Percentiles rank a stretch among this genome's conserved stretches.
Evolutionary conservation across 129 eudicot genomes (phyloP).

Genomic region (Pittosporum tobira): DNA sequence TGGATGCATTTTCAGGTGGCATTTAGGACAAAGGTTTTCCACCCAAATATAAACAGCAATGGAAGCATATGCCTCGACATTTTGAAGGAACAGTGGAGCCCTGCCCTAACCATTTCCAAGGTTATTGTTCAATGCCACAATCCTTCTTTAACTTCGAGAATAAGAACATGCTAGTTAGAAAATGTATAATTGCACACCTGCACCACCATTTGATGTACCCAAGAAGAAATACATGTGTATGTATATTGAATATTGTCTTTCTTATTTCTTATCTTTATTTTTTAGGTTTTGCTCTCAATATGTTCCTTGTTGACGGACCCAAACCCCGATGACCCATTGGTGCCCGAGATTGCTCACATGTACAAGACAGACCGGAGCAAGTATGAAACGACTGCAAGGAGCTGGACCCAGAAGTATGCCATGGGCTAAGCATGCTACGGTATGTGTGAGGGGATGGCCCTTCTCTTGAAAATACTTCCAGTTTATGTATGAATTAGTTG

Average conservation of each 20-base stretch:
- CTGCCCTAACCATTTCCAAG: too few species aligned
- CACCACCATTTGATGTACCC: too few species aligned
- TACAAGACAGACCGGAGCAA: constrained; percentile 8
- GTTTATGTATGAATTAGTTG: neutral
- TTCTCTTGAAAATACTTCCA: neutral
- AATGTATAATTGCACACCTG: too few species aligned
- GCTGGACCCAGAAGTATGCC: constrained; percentile 14
- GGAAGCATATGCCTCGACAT: too few species aligned
- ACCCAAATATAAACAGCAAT: too few species aligned
- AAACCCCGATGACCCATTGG: constrained; percentile 7
- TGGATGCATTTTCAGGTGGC: too few species aligned
- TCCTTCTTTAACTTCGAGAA: too few species aligned
- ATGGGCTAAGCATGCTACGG: constrained; percentile 7
- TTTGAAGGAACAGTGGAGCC: too few species aligned
- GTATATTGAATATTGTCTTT: neutral
- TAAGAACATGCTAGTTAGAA: too few species aligned
- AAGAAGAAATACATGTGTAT: too few species aligned
- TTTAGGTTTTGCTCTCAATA: constrained; percentile 4
- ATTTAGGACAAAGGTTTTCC: too few species aligned
- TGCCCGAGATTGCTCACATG: constrained; percentile 7
- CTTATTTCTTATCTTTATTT: neutral
- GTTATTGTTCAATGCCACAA: too few species aligned
- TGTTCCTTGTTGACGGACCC: constrained; percentile 11
- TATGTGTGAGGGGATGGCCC: neutral
- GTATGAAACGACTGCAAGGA: constrained; percentile 10